A percentile compares a stretch with the other conserved stretches of the same genome.
Evolutionary conservation across 2,329 filamentous ascomycete species (phyloP).

Genomic region (Cercospora janseana): DNA sequence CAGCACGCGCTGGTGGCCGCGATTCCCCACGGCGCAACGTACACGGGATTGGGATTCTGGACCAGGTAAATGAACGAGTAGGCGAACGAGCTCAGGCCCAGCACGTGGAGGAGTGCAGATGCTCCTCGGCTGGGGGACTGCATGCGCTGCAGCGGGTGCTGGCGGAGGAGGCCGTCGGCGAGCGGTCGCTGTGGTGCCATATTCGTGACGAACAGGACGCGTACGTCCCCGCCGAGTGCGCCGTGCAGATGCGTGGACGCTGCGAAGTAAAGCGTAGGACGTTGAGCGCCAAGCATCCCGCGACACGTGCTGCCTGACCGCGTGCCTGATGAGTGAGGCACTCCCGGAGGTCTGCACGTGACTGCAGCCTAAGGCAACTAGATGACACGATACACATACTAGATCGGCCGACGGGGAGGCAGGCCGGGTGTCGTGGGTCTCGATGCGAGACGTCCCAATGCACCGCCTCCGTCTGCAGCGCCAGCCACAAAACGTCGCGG

Average conservation of each 20-base stretch:
- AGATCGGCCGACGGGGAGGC: too few relatives aligned
- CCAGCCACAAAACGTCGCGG: too few relatives aligned
- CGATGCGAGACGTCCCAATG: too few relatives aligned
- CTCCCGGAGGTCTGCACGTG: too few relatives aligned
- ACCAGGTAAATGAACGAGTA: constrained; percentile 46
- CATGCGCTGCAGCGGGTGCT: constrained; percentile 65
- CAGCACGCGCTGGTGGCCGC: neutral
- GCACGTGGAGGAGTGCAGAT: constrained; percentile 62
- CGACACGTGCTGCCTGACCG: too few relatives aligned
- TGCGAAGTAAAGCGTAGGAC: neutral
- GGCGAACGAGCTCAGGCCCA: constrained; percentile 47
- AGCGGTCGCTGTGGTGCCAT: constrained; percentile 21
- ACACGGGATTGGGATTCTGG: constrained; percentile 40
- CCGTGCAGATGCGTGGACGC: neutral
- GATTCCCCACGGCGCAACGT: constrained; percentile 16
- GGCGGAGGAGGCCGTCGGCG: constrained; percentile 34
- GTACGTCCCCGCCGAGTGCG: neutral
- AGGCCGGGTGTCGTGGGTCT: too few relatives aligned
- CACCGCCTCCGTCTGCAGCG: too few relatives aligned
- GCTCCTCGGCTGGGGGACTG: constrained; percentile 62
- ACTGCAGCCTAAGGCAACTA: too few relatives aligned
- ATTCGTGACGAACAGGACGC: neutral
- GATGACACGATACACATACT: too few relatives aligned
- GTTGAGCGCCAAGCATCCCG: too few relatives aligned
- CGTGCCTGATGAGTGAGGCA: too few relatives aligned